Evolutionary conservation across 2,329 filamentous ascomycete genomes (phyloP).

Genomic region (Raffaelea ambrosiae): DNA sequence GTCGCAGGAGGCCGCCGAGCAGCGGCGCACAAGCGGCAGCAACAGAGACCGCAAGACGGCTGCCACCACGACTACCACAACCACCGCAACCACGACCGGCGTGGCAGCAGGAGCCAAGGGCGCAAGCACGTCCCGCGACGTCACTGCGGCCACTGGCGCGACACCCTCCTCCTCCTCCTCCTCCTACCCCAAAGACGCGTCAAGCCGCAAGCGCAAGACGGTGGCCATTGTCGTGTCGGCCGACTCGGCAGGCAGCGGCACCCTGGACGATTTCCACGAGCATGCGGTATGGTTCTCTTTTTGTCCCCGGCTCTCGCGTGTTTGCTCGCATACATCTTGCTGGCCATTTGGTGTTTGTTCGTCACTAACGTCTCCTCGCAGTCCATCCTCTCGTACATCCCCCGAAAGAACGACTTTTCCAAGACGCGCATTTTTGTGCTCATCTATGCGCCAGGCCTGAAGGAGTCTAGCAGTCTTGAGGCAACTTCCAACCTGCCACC

Average conservation of each 20-base stretch:
- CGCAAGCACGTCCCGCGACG: neutral
- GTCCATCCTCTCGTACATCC: constrained; percentile 85
- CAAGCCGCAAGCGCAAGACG: constrained; percentile 52
- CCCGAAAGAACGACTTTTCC: constrained; percentile 64
- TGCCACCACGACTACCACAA: neutral
- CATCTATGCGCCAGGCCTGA: constrained; percentile 77
- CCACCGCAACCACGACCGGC: neutral
- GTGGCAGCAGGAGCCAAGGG: neutral
- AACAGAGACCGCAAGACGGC: neutral
- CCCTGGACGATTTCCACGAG: constrained; percentile 57
- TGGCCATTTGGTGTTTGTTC: neutral
- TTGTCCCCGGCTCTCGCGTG: neutral
- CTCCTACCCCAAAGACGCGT: neutral
- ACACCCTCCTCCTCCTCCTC: neutral
- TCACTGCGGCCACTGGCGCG: neutral
- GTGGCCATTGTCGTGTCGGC: constrained; percentile 87
- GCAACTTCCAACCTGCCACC: constrained; percentile 39
- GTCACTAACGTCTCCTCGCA: constrained; percentile 25
- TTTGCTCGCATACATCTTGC: neutral
- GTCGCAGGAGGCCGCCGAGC: constrained; percentile 79
- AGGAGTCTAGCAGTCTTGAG: constrained; percentile 50
- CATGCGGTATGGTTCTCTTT: constrained; percentile 61
- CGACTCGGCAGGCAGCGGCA: constrained; percentile 52
- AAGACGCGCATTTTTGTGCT: constrained; percentile 75
- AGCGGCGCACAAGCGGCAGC: constrained; percentile 26